Evolutionary conservation across 768 basidiomycete species (phyloP), one percentile per base, ranked within the genome.

Genomic region (Lyophyllum semitale): DNA sequence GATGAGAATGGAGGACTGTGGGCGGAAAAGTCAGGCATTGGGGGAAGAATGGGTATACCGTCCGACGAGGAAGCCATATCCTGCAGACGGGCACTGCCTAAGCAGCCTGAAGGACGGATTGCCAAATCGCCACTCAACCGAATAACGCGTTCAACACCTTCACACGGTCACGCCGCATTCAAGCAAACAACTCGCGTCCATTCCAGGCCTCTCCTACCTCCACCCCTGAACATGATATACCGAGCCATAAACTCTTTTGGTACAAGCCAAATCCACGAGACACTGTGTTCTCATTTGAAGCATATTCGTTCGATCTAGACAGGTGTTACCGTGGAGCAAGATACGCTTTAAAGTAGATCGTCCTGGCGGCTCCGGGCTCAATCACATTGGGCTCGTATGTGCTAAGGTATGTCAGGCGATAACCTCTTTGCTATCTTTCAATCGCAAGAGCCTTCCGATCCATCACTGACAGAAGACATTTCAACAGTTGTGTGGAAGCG

Each of bases 21-120:
- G 1, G 68, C 57, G 26, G 74, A 71, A 58, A 79, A 75, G 62
- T 80, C 80, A 11, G 79, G 73, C 65, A 78, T 68, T 42, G 59
- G 60, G 33, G 75, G 70, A 47, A 63, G 44, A 26, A 62, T 54
- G 33, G 70, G 56, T 43, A 66, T 61, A 54, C 73, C 77, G 63
- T 73, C 70, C 38, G 75, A 77, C 29, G 72, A 62, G 61, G 73
- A 68, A 56, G 73, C 70, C 77, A 78, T 78, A 69, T 68, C 64
- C 62, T 59, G 59, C 55, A 54, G 55, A 58, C 53, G 48, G 53
- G 55, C 50, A 50, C 52, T 51, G 54, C 47, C 59, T 53, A 49
- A 48, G 54, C 58, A 45, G 51, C 53, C 48, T 56, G 48, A 55
- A 56, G 48, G 41, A 33, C 54, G 46, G 51, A 46, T 47, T n/a